phyloP scores from a whole-genome alignment of 805 yeast genomes.

The Dipodascopsis uninucleata region DNA sequence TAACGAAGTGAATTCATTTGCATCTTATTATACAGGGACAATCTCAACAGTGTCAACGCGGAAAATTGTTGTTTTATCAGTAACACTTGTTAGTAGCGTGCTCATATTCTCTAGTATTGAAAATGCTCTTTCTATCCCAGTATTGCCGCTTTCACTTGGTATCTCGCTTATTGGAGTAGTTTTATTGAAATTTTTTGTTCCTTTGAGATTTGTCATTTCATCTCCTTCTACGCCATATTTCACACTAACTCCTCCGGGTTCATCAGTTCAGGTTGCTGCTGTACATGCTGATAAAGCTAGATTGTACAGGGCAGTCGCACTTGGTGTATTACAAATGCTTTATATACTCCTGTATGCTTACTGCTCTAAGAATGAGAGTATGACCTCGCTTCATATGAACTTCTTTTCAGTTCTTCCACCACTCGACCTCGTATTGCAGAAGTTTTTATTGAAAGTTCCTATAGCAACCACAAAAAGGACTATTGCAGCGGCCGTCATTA shows the following conservation, averaged over 20 bases:
- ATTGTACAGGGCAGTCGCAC: constrained; percentile 14
- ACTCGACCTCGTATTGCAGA: constrained; percentile 19
- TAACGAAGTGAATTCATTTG: too few relatives aligned
- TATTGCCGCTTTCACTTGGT: constrained; percentile 14
- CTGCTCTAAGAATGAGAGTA: constrained; percentile 17
- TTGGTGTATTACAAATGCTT: constrained; percentile 17
- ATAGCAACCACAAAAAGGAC: constrained; percentile 12
- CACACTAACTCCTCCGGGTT: constrained; percentile 7
- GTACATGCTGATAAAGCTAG: constrained; percentile 19
- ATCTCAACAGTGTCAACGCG: constrained; percentile 14
- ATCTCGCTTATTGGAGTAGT: constrained; percentile 8
- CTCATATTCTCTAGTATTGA: constrained; percentile 11
- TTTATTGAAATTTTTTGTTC: constrained; percentile 12
- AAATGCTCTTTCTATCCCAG: constrained; percentile 4
- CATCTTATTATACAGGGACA: constrained; percentile 18
- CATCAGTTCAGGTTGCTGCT: constrained; percentile 12
- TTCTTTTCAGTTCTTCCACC: constrained; percentile 27
- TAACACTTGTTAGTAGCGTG: constrained; percentile 9
- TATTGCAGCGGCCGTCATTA: constrained; percentile 11
- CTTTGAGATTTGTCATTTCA: constrained; percentile 7
- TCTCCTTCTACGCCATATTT: constrained; percentile 3
- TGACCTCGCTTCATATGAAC: constrained; percentile 26
- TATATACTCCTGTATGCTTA: constrained; percentile 7
- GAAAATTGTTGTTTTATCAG: constrained; percentile 9
- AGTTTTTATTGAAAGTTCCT: constrained; percentile 13